Conservation (phyloP, 2,329 filamentous ascomycete species). For the Leptographium lundbergii region DNA sequence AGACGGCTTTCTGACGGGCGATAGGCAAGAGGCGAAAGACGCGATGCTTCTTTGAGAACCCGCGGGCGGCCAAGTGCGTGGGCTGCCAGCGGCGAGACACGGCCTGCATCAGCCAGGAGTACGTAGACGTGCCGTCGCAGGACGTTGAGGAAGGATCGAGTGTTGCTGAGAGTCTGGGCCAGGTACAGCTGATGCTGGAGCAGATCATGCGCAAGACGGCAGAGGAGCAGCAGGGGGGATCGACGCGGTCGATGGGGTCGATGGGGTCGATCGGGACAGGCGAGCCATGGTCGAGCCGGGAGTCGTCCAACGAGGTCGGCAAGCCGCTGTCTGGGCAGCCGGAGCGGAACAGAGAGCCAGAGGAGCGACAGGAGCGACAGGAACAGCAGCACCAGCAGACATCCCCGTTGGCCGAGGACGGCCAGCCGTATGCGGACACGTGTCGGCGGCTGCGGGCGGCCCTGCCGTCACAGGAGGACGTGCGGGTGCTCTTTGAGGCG, state of each 20-base stretch:
- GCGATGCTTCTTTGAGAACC: constrained; percentile 29
- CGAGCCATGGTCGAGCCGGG: too few species aligned
- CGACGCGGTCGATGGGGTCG: too few species aligned
- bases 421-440: neutral
- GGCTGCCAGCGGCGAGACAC: constrained; percentile 29
- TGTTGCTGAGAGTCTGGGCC: constrained; percentile 18
- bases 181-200: constrained; percentile 22
- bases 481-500: constrained; percentile 2
- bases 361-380: neutral
- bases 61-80: constrained; percentile 25
- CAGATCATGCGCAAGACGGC: constrained; percentile 4
- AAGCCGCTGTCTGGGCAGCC: too few species aligned
- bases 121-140: constrained; percentile 16
- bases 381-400: neutral
- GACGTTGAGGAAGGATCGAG: constrained; percentile 3
- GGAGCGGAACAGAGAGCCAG: too few species aligned
- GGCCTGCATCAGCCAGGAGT: constrained; percentile 33
- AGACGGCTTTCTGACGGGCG: constrained; percentile 12
- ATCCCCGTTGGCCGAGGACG: neutral
- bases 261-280: too few species aligned
- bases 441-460: constrained; percentile 1
- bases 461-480: constrained; percentile 2
- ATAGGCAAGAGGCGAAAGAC: constrained; percentile 36
- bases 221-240: neutral
- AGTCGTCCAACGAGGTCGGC: too few species aligned